Conservation (phyloP, 2,329 filamentous ascomycete species). For the Trichoderma polysporum region DNA sequence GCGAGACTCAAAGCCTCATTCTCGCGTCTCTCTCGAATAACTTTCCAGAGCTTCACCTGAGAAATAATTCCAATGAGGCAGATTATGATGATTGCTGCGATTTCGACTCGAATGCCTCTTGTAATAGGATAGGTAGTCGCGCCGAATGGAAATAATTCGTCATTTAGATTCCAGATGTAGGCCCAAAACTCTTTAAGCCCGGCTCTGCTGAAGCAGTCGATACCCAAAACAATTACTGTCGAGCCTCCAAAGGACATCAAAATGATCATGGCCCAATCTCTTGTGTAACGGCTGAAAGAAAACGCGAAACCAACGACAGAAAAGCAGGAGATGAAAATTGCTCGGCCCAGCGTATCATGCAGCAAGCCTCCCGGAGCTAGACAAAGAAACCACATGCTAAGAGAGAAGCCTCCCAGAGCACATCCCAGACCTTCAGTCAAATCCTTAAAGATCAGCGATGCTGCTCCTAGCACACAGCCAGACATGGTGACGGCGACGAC, state of each 20-base stretch:
- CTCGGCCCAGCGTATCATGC: slow-evolving; percentile 58
- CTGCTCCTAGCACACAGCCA: slow-evolving; percentile 69
- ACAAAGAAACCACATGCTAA: slow-evolving; percentile 88
- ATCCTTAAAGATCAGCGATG: slow-evolving; percentile 77
- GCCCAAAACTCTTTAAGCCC: slow-evolving; percentile 96
- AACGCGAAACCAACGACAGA: slow-evolving; percentile 67
- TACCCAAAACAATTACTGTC: slow-evolving; percentile 75
- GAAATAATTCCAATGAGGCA: slow-evolving; percentile 75
- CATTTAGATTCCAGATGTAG: slow-evolving; percentile 84
- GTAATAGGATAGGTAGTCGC: slow-evolving; percentile 82
- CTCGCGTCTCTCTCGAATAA: slow-evolving; percentile 64
- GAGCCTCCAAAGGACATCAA: slow-evolving; percentile 79
- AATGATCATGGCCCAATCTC: slow-evolving; percentile 73
- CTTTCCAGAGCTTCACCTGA: slow-evolving; percentile 81
- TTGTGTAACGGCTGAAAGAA: slow-evolving; percentile 76
- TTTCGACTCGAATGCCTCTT: slow-evolving; percentile 80
- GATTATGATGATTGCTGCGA: slow-evolving; percentile 73
- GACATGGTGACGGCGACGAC: slow-evolving; percentile 75
- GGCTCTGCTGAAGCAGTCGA: slow-evolving; percentile 88
- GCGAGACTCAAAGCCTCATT: slow-evolving; percentile 51
- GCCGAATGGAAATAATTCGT: slow-evolving; percentile 73
- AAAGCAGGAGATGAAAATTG: slow-evolving; percentile 74
- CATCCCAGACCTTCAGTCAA: slow-evolving; percentile 80
- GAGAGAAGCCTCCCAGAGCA: slow-evolving; percentile 79
- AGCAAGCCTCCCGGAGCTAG: slow-evolving; percentile 76